Evolutionary conservation across 2,329 filamentous ascomycete genomes (phyloP).

Genomic region (Purpureocillium takamizusanense): DNA sequence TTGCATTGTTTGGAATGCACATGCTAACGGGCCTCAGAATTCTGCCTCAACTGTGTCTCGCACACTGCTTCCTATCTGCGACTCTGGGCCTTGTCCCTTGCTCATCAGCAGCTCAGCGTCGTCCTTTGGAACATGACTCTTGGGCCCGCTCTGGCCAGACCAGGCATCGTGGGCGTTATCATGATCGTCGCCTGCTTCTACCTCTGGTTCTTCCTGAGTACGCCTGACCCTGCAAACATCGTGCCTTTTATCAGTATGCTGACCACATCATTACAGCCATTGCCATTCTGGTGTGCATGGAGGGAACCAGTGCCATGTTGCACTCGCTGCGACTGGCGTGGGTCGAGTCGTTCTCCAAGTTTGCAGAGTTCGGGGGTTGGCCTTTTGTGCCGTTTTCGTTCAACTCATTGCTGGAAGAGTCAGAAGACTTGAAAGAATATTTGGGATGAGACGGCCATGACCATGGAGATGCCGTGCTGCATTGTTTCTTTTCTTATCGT

Average conservation of each 20-base stretch:
- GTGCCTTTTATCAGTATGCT: constrained; percentile 8
- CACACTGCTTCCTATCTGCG: constrained; percentile 98
- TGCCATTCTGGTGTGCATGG: constrained; percentile 79
- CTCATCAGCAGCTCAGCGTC: constrained; percentile 93
- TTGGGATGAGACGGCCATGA: constrained; percentile 38
- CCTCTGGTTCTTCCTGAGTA: constrained; percentile 79
- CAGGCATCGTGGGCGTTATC: constrained; percentile 62
- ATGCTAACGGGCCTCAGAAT: constrained; percentile 52
- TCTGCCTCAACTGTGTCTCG: constrained; percentile 97
- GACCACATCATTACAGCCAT: constrained; percentile 24
- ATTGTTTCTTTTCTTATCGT: constrained; percentile 12
- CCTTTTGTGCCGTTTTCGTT: constrained; percentile 88
- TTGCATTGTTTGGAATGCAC: not conserved
- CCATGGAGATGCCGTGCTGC: constrained; percentile 3
- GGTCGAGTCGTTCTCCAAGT: constrained; percentile 97
- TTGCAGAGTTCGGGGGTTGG: constrained; percentile 84
- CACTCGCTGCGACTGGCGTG: constrained; percentile 86
- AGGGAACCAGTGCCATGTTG: constrained; percentile 92
- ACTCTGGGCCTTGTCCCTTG: constrained; percentile 93
- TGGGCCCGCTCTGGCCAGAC: constrained; percentile 60
- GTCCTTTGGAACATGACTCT: constrained; percentile 97
- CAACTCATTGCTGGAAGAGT: constrained; percentile 73
- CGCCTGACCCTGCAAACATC: constrained; percentile 9
- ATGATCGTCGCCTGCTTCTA: constrained; percentile 76
- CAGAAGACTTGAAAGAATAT: constrained; percentile 52